A percentile compares a stretch with the other conserved stretches of the same genome.
phyloP scores from a whole-genome alignment of 192 early-diverging fungal genomes.

The Coemansia sp. region DNA sequence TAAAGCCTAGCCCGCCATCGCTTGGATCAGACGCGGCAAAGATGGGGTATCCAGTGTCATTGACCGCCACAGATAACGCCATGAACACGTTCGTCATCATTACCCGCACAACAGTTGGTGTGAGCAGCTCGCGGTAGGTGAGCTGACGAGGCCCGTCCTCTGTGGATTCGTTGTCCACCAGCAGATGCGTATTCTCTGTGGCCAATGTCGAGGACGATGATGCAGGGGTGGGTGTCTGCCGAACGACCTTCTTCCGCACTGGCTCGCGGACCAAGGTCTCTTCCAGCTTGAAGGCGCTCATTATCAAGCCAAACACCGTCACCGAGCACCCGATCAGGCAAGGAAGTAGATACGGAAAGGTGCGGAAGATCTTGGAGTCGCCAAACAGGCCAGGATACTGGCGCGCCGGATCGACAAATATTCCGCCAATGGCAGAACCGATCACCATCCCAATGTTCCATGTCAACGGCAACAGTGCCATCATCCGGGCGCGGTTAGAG shows the following conservation, averaged over 20 bases:
- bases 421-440: slow-evolving; percentile 77
- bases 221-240: neutral
- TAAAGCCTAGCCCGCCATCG: slow-evolving; percentile 52
- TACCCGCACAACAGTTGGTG: slow-evolving; percentile 18
- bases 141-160: neutral
- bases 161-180: neutral
- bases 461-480: slow-evolving; percentile 66
- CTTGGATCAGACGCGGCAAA: slow-evolving; percentile 31
- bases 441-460: slow-evolving; percentile 61
- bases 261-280: slow-evolving; percentile 50
- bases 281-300: slow-evolving; percentile 59
- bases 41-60: slow-evolving; percentile 31
- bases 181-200: slow-evolving; percentile 4
- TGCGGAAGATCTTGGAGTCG: slow-evolving; percentile 51
- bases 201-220: neutral
- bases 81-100: slow-evolving; percentile 19
- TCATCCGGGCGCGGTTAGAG: slow-evolving; percentile 70
- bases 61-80: slow-evolving; percentile 12
- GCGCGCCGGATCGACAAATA: slow-evolving; percentile 67
- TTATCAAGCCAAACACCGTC: slow-evolving; percentile 56
- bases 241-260: neutral
- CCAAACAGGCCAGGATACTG: slow-evolving; percentile 61
- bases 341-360: slow-evolving; percentile 80
- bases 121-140: slow-evolving; percentile 17
- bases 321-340: slow-evolving; percentile 63